Evolutionary conservation across 2,329 filamentous ascomycete genomes (phyloP).

Genomic region (Penicillium sp.): DNA sequence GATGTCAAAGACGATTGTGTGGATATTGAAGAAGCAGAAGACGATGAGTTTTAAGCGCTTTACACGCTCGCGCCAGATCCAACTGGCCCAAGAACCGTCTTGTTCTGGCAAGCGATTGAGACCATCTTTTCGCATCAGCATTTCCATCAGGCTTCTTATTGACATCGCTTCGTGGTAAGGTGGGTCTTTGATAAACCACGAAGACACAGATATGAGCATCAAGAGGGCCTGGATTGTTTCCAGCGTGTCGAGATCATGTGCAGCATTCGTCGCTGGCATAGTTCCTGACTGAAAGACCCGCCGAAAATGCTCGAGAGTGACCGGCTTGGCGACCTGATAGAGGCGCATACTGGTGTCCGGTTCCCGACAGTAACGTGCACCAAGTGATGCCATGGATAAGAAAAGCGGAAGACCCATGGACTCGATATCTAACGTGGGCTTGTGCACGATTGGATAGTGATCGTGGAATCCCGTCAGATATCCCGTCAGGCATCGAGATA

Average conservation of each 20-base stretch:
- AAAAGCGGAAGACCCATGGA: slow-evolving; percentile 25
- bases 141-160: slow-evolving; percentile 31
- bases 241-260: slow-evolving; percentile 25
- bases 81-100: slow-evolving; percentile 35
- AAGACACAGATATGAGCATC: slow-evolving; percentile 29
- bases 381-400: slow-evolving; percentile 32
- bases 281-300: slow-evolving; percentile 27
- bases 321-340: slow-evolving; percentile 32
- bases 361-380: slow-evolving; percentile 34
- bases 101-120: slow-evolving; percentile 28
- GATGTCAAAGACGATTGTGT: slow-evolving; percentile 37
- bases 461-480: slow-evolving; percentile 35
- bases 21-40: slow-evolving; percentile 37
- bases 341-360: slow-evolving; percentile 34
- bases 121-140: slow-evolving; percentile 28
- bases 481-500: slow-evolving; percentile 34
- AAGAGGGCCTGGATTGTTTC: slow-evolving; percentile 31
- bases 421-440: slow-evolving; percentile 32
- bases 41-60: slow-evolving; percentile 36
- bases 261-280: slow-evolving; percentile 9
- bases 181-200: slow-evolving; percentile 34
- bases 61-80: slow-evolving; percentile 30
- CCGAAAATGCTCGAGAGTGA: slow-evolving; percentile 33
- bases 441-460: slow-evolving; percentile 35
- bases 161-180: slow-evolving; percentile 30